Base-by-base conservation (phyloP, 306 rosid genomes). In the Cicer pinnatifidum region DNA sequence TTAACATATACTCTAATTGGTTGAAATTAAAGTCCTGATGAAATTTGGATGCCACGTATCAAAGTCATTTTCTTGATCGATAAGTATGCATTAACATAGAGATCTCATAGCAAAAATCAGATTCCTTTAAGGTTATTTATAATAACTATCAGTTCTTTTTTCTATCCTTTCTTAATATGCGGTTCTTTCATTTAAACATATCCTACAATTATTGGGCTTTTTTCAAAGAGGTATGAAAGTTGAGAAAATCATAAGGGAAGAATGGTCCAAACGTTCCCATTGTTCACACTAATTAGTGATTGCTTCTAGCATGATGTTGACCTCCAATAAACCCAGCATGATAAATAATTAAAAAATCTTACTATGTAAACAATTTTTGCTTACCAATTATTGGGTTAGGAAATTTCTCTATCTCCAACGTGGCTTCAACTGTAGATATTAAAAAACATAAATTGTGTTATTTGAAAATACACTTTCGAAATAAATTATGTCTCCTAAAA, bases 251-350 rank as follows among this genome's bases (percentile, higher is more conserved):
- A 11, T 11, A 9, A 37, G 3, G 46, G 16, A 69, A 35, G 13
- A 13, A 63, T 2, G 23, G 78, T 72, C 69, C 57, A 1, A 51
- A 52, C 23, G 33, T 78, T 77, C 76, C 67, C 73, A 58, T 75
- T 79, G 53, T 47, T 73, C 46, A 48, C 83, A 45, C 37, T 6
- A 56, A 23, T 61, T 7, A 61, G 16, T 75, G 64, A 43, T 75
- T 75, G 51, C 38, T 72, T 62, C 60, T 6, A 17, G 7, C 40
- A 11, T 17, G 78, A 75, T 39, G 43, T 10, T 71, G 38, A 79
- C 84, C 15, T 10, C 50, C 65, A 69, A 73, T 38, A 54, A 33
- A 45, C 9, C 16, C 8, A 51, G 20, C 57, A 51, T 51, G 9
- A 6, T 13, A 51, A 51, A 16, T 41, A 41, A 41, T 41, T 28